These are phyloP conservation scores for Monosporozyma unispora DNA, from an alignment of 805 yeast genomes.

Conservation along the genomic window DNA sequence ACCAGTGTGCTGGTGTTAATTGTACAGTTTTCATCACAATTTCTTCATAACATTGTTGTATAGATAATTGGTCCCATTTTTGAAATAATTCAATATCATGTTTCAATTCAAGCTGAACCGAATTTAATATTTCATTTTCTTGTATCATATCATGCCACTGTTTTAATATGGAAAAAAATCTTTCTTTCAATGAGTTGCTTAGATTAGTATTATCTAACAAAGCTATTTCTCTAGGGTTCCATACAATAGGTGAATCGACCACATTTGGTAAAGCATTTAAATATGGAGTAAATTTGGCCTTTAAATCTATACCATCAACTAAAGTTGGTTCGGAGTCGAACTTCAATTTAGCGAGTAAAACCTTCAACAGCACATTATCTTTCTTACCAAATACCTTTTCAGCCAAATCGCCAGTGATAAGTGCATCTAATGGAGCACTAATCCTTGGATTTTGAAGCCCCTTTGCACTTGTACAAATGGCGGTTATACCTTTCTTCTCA, in stretches of 20 bases:
- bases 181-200: slow-evolving; percentile 44
- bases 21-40: slow-evolving; percentile 12
- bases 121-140: not conserved
- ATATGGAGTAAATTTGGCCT: slow-evolving; percentile 35
- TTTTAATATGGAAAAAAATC: slow-evolving; percentile 39
- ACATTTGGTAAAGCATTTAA: slow-evolving; percentile 41
- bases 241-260: slow-evolving; percentile 51
- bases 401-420: slow-evolving; percentile 23
- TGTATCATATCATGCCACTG: slow-evolving; percentile 45
- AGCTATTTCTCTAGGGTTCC: slow-evolving; percentile 46
- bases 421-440: slow-evolving; percentile 25
- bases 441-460: slow-evolving; percentile 21
- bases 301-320: slow-evolving; percentile 4
- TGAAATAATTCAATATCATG: slow-evolving; percentile 8
- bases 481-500: slow-evolving; percentile 33
- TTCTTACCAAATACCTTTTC: slow-evolving; percentile 17
- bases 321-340: slow-evolving; percentile 21
- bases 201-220: slow-evolving; percentile 57
- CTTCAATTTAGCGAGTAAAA: slow-evolving; percentile 36
- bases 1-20: slow-evolving; percentile 38
- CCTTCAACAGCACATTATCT: slow-evolving; percentile 31
- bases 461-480: slow-evolving; percentile 14
- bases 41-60: slow-evolving; percentile 13
- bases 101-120: not conserved
- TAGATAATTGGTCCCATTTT: slow-evolving; percentile 7